phyloP scores from a whole-genome alignment of 2,329 filamentous ascomycete genomes.

The Magnaporthiopsis rhizophila region DNA sequence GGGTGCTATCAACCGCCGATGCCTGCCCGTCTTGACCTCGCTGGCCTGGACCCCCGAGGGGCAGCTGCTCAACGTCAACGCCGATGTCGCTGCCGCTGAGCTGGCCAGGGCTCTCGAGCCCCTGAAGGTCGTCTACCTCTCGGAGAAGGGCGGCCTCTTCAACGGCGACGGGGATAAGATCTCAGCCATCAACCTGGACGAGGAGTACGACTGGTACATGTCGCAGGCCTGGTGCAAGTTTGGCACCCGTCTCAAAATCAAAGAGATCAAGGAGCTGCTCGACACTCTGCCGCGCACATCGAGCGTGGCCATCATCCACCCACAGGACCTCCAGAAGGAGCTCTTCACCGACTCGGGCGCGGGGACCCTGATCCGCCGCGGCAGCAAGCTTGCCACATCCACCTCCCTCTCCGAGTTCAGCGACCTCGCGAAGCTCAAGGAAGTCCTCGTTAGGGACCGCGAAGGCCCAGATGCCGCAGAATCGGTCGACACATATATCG shows the following conservation, averaged over 20 bases:
- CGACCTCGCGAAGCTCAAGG: conserved; percentile 69
- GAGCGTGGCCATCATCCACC: conserved; percentile 95
- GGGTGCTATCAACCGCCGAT: conserved; percentile 81
- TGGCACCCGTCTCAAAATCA: conserved; percentile 93
- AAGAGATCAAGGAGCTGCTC: conserved; percentile 90
- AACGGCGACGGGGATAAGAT: conserved; percentile 93
- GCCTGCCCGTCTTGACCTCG: conserved; percentile 87
- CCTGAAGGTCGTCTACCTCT: conserved; percentile 96
- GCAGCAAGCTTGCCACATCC: conserved; percentile 77
- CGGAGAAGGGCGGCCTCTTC: conserved; percentile 93
- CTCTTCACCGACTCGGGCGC: conserved; percentile 94
- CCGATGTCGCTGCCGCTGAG: conserved; percentile 91
- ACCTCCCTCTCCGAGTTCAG: conserved; percentile 65
- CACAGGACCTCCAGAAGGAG: conserved; percentile 91
- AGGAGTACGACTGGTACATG: conserved; percentile 92
- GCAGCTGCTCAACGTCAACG: conserved; percentile 93
- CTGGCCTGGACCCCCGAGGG: conserved; percentile 93
- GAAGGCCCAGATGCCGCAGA: conserved; percentile 74
- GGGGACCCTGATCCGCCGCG: conserved; percentile 84
- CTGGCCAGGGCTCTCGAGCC: conserved; percentile 83
- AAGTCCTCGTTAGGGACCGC: conserved; percentile 72
- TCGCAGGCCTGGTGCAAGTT: conserved; percentile 90
- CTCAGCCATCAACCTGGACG: conserved; percentile 92
- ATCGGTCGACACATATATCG: conserved; percentile 79
- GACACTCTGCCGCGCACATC: conserved; percentile 84